Evolutionary conservation across 1,139 yeast genomes (phyloP).

Genomic region (Yamadazyma buinensis): DNA sequence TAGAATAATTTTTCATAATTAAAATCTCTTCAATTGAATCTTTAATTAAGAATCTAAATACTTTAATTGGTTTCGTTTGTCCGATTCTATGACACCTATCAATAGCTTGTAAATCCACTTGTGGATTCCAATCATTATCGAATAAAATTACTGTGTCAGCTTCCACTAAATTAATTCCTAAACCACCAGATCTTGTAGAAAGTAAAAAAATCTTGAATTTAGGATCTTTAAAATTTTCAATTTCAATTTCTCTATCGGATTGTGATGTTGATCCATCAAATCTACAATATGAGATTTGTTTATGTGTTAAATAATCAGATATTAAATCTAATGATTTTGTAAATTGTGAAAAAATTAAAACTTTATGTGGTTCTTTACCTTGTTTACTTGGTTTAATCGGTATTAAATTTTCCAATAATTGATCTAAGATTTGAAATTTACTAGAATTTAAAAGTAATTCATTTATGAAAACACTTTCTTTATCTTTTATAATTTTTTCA

Average conservation of each 20-base stretch:
- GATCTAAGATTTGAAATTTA: constrained; percentile 67
- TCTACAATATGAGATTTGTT: constrained; percentile 48
- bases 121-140: constrained; percentile 98
- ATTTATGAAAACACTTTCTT: constrained; percentile 24
- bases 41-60: constrained; percentile 70
- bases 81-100: constrained; percentile 95
- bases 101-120: constrained; percentile 93
- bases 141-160: constrained; percentile 90
- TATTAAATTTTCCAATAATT: constrained; percentile 51
- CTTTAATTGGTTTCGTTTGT: constrained; percentile 75
- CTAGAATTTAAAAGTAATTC: constrained; percentile 51
- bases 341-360: constrained; percentile 81
- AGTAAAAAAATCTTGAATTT: constrained; percentile 56
- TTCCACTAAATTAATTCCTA: constrained; percentile 79
- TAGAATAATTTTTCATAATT: constrained; percentile 71
- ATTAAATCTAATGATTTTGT: constrained; percentile 72
- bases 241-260: constrained; percentile 60
- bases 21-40: constrained; percentile 83
- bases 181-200: constrained; percentile 92
- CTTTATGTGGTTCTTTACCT: constrained; percentile 45
- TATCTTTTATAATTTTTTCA: constrained; percentile 21
- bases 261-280: constrained; percentile 77
- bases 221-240: constrained; percentile 47
- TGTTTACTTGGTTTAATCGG: constrained; percentile 8
- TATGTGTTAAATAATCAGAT: constrained; percentile 55